Base-by-base conservation (phyloP, 225 moss, liverwort and hornwort genomes). In the Polytrichum formosum region DNA sequence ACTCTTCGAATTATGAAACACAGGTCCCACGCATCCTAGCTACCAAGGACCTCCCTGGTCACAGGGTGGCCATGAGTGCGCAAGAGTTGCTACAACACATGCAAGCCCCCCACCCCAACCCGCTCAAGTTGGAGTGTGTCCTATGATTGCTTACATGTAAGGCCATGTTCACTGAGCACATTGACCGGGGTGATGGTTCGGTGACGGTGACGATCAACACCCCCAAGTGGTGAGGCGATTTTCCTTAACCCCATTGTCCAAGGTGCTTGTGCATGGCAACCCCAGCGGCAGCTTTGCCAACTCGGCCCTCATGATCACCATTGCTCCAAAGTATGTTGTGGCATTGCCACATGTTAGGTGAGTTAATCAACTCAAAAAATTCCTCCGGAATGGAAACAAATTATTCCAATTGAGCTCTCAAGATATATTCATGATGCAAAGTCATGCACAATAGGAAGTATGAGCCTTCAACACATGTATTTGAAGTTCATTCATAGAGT, bases 31-130 rank as follows among this genome's bases (percentile, higher is more conserved):
- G 35, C 31, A 70, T 74, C 1, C 54, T 79, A 22, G 74, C 70
- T 0, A 65, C 54, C 20, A 37, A 37, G 37, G 37, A 13, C 37
- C 13, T 37, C 37, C 37, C 13, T 13, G 13, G 37, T 37, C 66
- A 70, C 17, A 26, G 0, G 1, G 70, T 28, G 1, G 26, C 64
- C 13, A 55, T 29, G 74, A 74, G 69, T 6, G 61, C 70, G 0
- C 60, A 70, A 66, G 74, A 79, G 74, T 7, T 79, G 7, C 6
- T 79, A 17, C n/a, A 65, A 21, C 74, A 79, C 26, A 65, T 79
- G 7, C 31, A 56, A 1, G 28, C 6, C 5, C 8, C 66, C 2
- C 65, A 70, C 20, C 79, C 79, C 1, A 74, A 74, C 21, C 60
- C 79, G 0, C n/a, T 26, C 6, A 70, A 61, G 1, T 20, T 79